These are phyloP conservation scores for Ceratocystis cubensis DNA, from an alignment of 2,329 filamentous ascomycete genomes.

Conservation along the genomic window DNA sequence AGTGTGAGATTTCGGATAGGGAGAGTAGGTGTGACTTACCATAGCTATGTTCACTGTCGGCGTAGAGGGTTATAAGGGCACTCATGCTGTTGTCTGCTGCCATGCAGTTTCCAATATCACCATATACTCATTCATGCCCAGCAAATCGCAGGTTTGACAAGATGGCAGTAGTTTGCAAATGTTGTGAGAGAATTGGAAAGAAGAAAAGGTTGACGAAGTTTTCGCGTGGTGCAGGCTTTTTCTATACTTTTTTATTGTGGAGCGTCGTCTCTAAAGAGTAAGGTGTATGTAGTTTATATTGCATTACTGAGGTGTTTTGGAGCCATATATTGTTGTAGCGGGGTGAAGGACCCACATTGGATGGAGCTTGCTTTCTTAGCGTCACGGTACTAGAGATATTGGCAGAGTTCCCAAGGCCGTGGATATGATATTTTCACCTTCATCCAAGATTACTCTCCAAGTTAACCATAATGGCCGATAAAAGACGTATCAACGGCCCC, in stretches of 20 bases:
- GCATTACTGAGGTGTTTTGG: neutral
- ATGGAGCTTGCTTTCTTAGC: neutral
- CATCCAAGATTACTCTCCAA: neutral
- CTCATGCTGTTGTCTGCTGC: too few species aligned
- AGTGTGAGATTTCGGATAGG: neutral
- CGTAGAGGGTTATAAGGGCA: neutral
- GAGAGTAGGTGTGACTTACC: neutral
- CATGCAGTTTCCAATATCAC: neutral
- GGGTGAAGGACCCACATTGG: neutral
- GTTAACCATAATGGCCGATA: constrained; percentile 53
- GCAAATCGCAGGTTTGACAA: neutral
- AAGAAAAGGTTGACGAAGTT: neutral
- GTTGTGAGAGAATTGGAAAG: neutral
- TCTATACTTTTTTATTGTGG: constrained; percentile 16
- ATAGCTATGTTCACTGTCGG: neutral
- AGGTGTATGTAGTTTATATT: constrained; percentile 12
- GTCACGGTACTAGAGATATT: neutral
- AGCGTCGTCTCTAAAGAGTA: neutral
- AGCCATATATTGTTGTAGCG: neutral
- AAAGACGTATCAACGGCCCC: constrained; percentile 82
- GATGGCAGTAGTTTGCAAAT: neutral
- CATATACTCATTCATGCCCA: neutral
- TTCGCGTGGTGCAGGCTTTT: constrained; percentile 11
- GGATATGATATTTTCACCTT: neutral
- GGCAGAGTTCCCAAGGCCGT: neutral